Conservation (phyloP, 805 yeast species). For the Candida sonorensis region DNA sequence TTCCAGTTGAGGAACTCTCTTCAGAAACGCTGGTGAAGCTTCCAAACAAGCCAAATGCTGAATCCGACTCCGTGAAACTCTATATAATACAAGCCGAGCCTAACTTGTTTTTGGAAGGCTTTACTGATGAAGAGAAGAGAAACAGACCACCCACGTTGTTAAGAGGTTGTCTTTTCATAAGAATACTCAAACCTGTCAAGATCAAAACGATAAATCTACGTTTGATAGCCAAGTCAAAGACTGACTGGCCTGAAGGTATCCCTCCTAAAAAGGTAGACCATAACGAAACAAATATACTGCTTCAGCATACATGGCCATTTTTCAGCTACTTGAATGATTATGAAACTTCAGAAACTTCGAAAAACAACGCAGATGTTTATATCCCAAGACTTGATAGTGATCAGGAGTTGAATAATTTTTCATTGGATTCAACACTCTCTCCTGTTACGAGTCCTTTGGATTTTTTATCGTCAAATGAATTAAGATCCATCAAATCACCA, state of each 20-base stretch:
- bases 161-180: constrained; percentile 69
- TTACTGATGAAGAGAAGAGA: constrained; percentile 53
- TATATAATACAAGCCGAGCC: constrained; percentile 76
- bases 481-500: constrained; percentile 21
- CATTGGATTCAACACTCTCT: constrained; percentile 26
- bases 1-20: constrained; percentile 35
- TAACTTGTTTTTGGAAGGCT: constrained; percentile 75
- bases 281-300: constrained; percentile 56
- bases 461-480: constrained; percentile 5
- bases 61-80: constrained; percentile 60
- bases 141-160: constrained; percentile 71
- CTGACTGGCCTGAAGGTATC: constrained; percentile 98
- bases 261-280: constrained; percentile 78
- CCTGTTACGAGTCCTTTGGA: constrained; percentile 23
- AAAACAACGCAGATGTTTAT: constrained; percentile 44
- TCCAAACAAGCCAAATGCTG: constrained; percentile 51
- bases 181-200: constrained; percentile 66
- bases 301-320: constrained; percentile 89
- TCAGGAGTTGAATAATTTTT: constrained; percentile 30
- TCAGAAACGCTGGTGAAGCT: constrained; percentile 37
- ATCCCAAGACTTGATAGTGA: constrained; percentile 24
- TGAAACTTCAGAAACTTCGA: constrained; percentile 19
- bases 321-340: constrained; percentile 37
- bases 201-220: constrained; percentile 55
- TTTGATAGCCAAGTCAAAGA: constrained; percentile 63